A percentile compares a stretch with the other conserved stretches of the same genome.
phyloP scores from a whole-genome alignment of 129 eudicot species.

The Deinandra increscens region DNA sequence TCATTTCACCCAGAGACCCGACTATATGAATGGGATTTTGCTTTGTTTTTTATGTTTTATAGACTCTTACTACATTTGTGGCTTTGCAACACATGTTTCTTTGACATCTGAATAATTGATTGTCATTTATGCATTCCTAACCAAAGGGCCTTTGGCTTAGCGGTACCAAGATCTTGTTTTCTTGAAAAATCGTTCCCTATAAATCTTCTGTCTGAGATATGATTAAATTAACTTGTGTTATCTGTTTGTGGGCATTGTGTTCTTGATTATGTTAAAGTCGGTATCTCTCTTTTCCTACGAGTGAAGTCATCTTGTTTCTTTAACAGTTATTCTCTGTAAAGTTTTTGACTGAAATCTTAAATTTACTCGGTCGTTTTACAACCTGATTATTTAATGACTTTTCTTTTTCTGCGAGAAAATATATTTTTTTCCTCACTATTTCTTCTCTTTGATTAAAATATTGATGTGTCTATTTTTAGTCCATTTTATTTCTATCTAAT shows the following conservation, averaged over 20 bases:
- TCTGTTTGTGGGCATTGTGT: slow-evolving; percentile 14
- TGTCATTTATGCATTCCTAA: too few relatives aligned
- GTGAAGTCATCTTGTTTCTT: not conserved
- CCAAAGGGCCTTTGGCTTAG: too few relatives aligned
- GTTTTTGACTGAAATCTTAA: not conserved
- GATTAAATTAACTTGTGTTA: not conserved
- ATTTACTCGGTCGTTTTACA: not conserved
- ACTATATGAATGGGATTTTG: too few relatives aligned
- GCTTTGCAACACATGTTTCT: slow-evolving; percentile 1
- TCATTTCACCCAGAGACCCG: too few relatives aligned
- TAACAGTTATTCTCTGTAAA: not conserved
- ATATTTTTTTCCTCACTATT: too few relatives aligned
- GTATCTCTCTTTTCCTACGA: not conserved
- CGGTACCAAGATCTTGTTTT: too few relatives aligned
- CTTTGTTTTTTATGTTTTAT: too few relatives aligned
- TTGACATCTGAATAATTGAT: not conserved
- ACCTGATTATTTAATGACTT: not conserved
- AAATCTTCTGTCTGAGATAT: not conserved
- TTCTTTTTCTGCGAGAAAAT: not conserved
- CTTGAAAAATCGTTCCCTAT: not conserved
- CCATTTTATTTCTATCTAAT: not conserved
- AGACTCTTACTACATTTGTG: too few relatives aligned
- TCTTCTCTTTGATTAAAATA: not conserved
- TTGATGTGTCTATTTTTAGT: not conserved
- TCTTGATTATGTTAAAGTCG: slow-evolving; percentile 8